Conservation (phyloP, 2,329 filamentous ascomycete species). For the Fusarium nodosum region DNA sequence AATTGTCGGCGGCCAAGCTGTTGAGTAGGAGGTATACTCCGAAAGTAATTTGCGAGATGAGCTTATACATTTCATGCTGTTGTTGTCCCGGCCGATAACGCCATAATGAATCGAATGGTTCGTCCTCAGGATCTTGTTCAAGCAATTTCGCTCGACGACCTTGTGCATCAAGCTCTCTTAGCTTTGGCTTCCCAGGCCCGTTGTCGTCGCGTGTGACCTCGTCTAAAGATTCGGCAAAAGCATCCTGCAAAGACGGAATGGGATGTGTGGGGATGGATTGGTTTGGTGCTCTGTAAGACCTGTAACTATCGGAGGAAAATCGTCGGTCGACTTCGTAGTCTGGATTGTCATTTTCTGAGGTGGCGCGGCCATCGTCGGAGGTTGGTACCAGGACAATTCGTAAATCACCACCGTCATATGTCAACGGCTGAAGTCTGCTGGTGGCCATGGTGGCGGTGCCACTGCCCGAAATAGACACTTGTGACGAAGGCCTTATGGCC, state of each 20-base stretch:
- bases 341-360: constrained; percentile 22
- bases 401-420: constrained; percentile 48
- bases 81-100: constrained; percentile 79
- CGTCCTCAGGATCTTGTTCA: constrained; percentile 75
- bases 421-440: constrained; percentile 50
- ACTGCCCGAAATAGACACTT: constrained; percentile 44
- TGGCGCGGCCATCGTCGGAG: constrained; percentile 36
- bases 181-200: constrained; percentile 63
- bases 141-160: constrained; percentile 76
- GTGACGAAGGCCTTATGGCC: constrained; percentile 44
- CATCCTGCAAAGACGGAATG: constrained; percentile 80
- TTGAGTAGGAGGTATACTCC: constrained; percentile 90
- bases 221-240: constrained; percentile 84
- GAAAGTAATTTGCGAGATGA: constrained; percentile 93
- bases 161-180: constrained; percentile 68
- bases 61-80: constrained; percentile 90
- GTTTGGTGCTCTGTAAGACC: constrained; percentile 41
- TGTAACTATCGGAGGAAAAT: constrained; percentile 43
- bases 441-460: constrained; percentile 51
- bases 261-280: constrained; percentile 68
- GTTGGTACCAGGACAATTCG: constrained; percentile 52
- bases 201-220: constrained; percentile 71
- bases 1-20: constrained; percentile 87
- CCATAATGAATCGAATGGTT: constrained; percentile 81
- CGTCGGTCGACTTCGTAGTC: constrained; percentile 36